Evolutionary conservation across 179 eudicot species (phyloP), one percentile per base, ranked within the genome.

Genomic region (Amaranthus tricolor): DNA sequence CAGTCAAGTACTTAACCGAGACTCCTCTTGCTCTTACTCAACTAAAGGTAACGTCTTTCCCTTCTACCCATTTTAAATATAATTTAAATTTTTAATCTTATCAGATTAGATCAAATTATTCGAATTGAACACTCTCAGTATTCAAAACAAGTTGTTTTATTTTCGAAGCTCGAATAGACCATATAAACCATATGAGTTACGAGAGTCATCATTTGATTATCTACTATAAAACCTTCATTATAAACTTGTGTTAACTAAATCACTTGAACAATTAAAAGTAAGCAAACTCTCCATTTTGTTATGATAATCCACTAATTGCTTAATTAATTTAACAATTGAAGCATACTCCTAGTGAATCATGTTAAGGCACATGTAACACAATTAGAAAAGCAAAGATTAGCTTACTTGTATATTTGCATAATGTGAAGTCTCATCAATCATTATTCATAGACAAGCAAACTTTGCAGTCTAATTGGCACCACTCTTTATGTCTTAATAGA

Each of bases 1-100:
- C 98, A 59, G 92, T 95, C 31, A 95, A 95, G 79, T 95, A 80
- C 74, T 79, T 95, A 62, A 93, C 98, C 0, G 99, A 95, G 82
- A 87, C 95, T 5, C 98, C 99, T n/a, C 85, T 74, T 9, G 98
- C 99, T 44, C 85, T 95, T 62, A 85, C 90, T 63, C 94, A 87
- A 67, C 91, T 95, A 40, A 91, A 84, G 97, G 99, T 95, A 56
- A 12, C 5, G 15, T 12, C 9, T 8, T 9, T 24, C 49, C 60
- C 17, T 16, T 31, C 3, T 31, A 31, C 40, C 14, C 15, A 49
- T 66, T 21, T 16, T 49, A 31, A 31, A 31, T 12, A 13, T 13
- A 2, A n/a, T 69, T 48, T 7, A 24, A 50, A 50, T 48, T 47
- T 31, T 48, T 20, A 10, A 73, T n/a, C 55, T 11, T 52, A n/a